Evolutionary conservation across 176 grass and related monocot genomes (phyloP).

Genomic region (Stipa capillata): DNA sequence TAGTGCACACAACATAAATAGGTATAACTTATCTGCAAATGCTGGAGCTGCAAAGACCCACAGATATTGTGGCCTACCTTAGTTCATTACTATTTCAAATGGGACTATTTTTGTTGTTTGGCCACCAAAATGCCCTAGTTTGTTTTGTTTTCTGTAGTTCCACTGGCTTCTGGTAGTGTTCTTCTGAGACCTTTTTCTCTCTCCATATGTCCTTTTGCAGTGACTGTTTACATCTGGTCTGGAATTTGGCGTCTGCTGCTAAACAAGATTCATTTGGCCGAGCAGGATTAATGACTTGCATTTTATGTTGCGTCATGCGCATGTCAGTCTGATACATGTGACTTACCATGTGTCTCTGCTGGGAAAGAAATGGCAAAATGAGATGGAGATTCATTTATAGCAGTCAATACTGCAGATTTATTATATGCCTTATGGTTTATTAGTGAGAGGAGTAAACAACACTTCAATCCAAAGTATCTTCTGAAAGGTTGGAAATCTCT

Average conservation of each 20-base stretch:
- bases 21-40: neutral
- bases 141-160: conserved; percentile 14
- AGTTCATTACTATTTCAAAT: neutral
- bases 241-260: conserved; percentile 63
- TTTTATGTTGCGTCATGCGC: conserved; percentile 72
- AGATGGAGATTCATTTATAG: conserved; percentile 12
- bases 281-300: conserved; percentile 87
- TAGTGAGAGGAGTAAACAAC: conserved; percentile 92
- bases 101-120: conserved; percentile 5
- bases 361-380: conserved; percentile 28
- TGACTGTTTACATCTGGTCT: conserved; percentile 62
- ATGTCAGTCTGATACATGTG: conserved; percentile 39
- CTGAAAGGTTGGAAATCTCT: conserved; percentile 61
- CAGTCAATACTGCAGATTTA: conserved; percentile 42
- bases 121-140: neutral
- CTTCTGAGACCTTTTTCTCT: neutral
- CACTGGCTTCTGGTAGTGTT: neutral
- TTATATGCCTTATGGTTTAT: conserved; percentile 72
- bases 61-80: neutral
- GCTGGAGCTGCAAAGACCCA: neutral
- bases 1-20: neutral
- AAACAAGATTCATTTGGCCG: conserved; percentile 83
- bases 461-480: conserved; percentile 95
- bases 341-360: conserved; percentile 20
- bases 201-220: conserved; percentile 42